A percentile compares a stretch with the other conserved stretches of the same genome.
phyloP scores from a whole-genome alignment of 176 grass and related monocot genomes.

The Phyllostachys edulis region DNA sequence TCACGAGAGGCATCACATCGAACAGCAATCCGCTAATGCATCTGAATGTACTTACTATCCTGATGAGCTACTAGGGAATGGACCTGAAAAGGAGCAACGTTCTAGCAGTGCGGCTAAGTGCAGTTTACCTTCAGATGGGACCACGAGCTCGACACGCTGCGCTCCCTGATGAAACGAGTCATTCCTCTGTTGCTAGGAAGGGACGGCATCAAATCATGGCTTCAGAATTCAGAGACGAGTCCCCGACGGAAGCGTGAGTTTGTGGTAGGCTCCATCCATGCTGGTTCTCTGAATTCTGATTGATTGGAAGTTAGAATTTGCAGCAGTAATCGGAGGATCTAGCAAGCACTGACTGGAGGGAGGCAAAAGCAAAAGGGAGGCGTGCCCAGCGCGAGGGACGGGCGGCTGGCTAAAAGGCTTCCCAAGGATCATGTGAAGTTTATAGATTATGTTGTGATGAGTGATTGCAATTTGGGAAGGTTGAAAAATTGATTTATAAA shows the following conservation, averaged over 20 bases:
- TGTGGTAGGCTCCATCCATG: slow-evolving; percentile 7
- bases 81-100: background rate
- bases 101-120: background rate
- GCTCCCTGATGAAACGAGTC: background rate
- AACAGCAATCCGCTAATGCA: background rate
- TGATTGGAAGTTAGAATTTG: background rate
- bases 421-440: no score
- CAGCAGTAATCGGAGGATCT: background rate
- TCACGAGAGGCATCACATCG: slow-evolving; percentile 5
- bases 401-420: background rate
- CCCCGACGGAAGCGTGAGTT: background rate
- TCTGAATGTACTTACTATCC: background rate
- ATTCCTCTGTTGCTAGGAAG: background rate
- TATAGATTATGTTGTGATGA: no score
- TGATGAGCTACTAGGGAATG: background rate
- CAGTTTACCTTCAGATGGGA: background rate
- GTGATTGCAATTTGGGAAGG: no score
- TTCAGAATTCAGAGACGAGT: background rate
- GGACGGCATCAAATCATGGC: background rate
- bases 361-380: background rate
- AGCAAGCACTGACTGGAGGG: background rate
- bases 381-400: background rate
- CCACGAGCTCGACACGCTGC: background rate
- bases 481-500: no score
- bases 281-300: background rate